Evolutionary conservation across 2,329 filamentous ascomycete genomes (phyloP), one percentile per base, ranked within the genome.

Genomic region (Nemania sp.): DNA sequence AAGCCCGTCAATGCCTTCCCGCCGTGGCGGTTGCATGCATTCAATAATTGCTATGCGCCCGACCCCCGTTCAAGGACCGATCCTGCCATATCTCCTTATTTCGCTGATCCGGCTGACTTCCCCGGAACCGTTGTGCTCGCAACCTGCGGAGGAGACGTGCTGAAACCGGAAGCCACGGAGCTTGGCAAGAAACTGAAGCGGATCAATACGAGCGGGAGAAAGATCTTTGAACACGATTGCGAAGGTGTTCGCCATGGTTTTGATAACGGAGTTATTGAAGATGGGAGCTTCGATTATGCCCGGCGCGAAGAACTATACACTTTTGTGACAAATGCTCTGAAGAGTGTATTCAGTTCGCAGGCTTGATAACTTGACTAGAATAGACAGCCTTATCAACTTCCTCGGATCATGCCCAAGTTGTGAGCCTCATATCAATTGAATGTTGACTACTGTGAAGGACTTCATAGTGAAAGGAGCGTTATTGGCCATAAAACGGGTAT

Each of bases 31-130:
- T 42, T 56, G 34, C 28, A 30, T 33, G 15, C 60, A 14, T 56
- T 57, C 26, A 56, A 57, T 34, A 46, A 61, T 26, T 52, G 46
- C 30, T 61, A 61, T 36, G 51, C 47, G 26, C 59, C 59, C 2
- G 56, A 63, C 28, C 23, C 46, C n/a, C 24, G 20, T 12, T 26
- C 23, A 12, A 47, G 57, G 30, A 56, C 17, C 11, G 54, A 60
- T 3, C 59, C 61, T 2, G 47, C 52, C 17, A 39, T 57, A 41
- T 60, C 59, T 12, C 56, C 53, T 9, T 39, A 31, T 8, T 56
- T 60, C 12, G 48, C 61, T 11, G 40, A 57, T 17, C 26, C 47
- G 7, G 37, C 47, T 9, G 41, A 60, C 30, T 61, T 62, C 31
- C 55, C 59, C 3, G n/a, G 26, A 36, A 51, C 40, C 9, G 54